Base-by-base conservation (phyloP, 179 eudicot species). In the Beta corolliflora region DNA sequence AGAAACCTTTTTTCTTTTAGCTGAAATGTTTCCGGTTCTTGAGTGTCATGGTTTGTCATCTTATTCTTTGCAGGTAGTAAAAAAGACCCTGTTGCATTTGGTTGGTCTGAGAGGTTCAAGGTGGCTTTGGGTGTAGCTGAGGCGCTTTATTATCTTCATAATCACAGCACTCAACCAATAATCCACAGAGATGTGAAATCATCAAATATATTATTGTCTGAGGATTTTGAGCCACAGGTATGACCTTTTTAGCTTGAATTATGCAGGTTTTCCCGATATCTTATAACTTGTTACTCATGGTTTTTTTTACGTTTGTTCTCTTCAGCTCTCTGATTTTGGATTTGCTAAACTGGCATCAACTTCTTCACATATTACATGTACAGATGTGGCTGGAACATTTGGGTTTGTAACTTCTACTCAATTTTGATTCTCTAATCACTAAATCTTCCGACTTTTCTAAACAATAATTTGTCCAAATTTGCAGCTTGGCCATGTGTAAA, bases 101-200 rank as follows among this genome's bases (percentile, higher is more conserved):
- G 95, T 31, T 93, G 93, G 94, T 81, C 77, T 41, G 93, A 92
- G 86, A 91, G 98, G 81, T 93, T 86, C 82, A 95, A 90, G 89
- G 97, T 95, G 84, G 97, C 98, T 70, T 23, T 92, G 64, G 97
- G 95, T 61, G 90, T 91, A 54, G 98, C 98, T 4, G 93, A 92
- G 89, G 98, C 98, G 52, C 88, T 95, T 80, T 79, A 82, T 67
- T 86, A 91, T 85, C 89, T 95, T 81, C 98, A 95, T 66, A 81
- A 78, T 84, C 61, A 73, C 60, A 79, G 79, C 77, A 74, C 41
- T 81, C 87, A 85, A 71, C 86, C 91, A 65, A 89, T 95, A 48
- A 92, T 95, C 36, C 98, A 95, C 79, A 85, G 98, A 84, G 98
- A 95, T 85, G 97, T 93, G 60, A 95, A 95, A 81, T 95, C 98